A percentile compares a stretch with the other conserved stretches of the same genome.
Conservation (phyloP, 768 basidiomycete genomes). For the Kwoniella sp. region DNA sequence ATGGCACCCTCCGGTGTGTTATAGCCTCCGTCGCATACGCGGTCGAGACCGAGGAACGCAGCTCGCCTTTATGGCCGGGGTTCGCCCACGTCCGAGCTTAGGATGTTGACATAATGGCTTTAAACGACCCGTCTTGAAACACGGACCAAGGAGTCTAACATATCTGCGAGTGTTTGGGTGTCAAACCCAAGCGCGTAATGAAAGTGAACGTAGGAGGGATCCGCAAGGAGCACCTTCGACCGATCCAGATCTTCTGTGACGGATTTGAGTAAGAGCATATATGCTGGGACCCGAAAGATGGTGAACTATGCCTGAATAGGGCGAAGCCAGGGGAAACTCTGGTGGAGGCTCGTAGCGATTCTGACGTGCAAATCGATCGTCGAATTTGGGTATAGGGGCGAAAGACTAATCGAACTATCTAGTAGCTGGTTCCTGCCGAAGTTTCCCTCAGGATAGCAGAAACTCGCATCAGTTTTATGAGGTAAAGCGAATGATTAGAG, state of each 20-base stretch:
- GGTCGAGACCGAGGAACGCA: conserved; percentile 68
- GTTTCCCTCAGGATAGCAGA: conserved; percentile 60
- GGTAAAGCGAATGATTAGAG: conserved; percentile 79
- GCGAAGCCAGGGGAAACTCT: conserved; percentile 94
- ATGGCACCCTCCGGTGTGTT: conserved; percentile 70
- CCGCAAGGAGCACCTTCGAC: conserved; percentile 73
- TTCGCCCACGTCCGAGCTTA: conserved; percentile 64
- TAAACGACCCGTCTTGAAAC: conserved; percentile 81
- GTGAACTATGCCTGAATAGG: conserved; percentile 88
- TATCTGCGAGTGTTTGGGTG: conserved; percentile 77
- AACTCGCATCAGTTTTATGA: conserved; percentile 64
- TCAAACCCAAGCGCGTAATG: conserved; percentile 69
- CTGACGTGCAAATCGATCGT: conserved; percentile 96
- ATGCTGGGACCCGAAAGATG: conserved; percentile 88
- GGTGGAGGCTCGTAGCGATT: conserved; percentile 93
- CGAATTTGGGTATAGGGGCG: conserved; percentile 93
- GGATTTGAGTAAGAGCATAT: conserved; percentile 77
- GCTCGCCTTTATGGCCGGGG: conserved; percentile 63
- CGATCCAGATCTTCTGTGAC: conserved; percentile 72
- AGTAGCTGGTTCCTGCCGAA: conserved; percentile 91
- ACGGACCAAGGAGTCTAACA: conserved; percentile 86
- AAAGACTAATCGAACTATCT: conserved; percentile 93
- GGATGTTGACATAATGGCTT: conserved; percentile 78
- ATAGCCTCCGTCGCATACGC: conserved; percentile 65
- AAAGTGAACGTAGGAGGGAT: conserved; percentile 68